Evolutionary conservation across 192 early-diverging fungal species (phyloP).

Genomic region (Podila epigama): DNA sequence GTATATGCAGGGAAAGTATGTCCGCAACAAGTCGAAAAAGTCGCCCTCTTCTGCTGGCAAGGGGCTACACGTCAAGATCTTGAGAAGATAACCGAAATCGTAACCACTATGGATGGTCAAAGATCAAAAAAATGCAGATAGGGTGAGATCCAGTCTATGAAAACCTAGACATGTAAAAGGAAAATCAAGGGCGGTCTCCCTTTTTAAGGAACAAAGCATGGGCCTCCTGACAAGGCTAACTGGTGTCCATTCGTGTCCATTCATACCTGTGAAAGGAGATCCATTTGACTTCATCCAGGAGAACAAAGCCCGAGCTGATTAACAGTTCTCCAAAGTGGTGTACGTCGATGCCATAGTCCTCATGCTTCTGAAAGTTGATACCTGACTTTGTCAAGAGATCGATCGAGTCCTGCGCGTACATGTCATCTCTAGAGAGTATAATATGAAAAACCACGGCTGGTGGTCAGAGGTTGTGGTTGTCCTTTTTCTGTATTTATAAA

Average conservation of each 20-base stretch:
- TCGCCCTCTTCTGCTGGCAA: constrained; percentile 94
- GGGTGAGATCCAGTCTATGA: background rate
- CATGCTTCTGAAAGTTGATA: constrained; percentile 97
- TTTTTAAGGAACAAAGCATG: background rate
- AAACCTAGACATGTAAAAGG: background rate
- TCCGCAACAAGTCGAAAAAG: constrained; percentile 91
- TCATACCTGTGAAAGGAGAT: constrained; percentile 96
- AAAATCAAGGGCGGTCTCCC: background rate
- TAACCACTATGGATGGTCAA: constrained; percentile 75
- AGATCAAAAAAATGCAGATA: background rate
- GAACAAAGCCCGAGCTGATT: constrained; percentile 95
- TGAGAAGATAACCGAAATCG: constrained; percentile 98
- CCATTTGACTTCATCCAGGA: constrained; percentile 96
- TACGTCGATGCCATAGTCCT: constrained; percentile 95
- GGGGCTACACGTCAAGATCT: constrained; percentile 89
- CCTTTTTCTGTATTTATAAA: constrained; percentile 1
- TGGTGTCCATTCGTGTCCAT: background rate
- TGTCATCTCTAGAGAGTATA: constrained; percentile 73
- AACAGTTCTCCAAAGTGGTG: constrained; percentile 97
- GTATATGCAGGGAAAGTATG: constrained; percentile 98
- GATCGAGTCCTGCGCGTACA: constrained; percentile 99
- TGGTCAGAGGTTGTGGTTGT: no score
- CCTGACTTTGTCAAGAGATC: constrained; percentile 96
- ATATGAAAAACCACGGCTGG: constrained; percentile 3
- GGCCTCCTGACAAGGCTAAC: background rate